Conservation (phyloP, 2,329 filamentous ascomycete species). For the Aspergillus transmontanensis region DNA sequence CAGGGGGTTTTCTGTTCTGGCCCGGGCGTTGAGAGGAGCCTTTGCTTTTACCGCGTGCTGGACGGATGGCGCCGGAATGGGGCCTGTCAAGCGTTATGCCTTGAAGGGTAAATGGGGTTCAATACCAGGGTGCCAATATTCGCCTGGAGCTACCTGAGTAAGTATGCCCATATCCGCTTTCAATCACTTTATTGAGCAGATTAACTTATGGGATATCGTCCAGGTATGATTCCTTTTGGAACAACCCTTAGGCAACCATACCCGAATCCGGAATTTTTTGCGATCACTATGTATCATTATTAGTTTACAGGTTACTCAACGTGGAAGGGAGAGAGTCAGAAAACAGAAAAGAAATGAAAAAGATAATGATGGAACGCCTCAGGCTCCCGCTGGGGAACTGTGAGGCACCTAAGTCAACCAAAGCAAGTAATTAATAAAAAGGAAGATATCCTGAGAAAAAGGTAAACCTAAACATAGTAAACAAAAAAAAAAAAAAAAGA, state of each 20-base stretch:
- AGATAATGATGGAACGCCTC: background rate
- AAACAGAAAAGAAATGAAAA: background rate
- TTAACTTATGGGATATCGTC: conserved; percentile 5
- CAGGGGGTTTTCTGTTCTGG: background rate
- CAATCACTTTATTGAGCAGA: background rate
- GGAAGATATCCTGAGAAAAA: too few species aligned
- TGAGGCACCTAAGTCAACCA: too few species aligned
- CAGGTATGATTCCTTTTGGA: conserved; percentile 1
- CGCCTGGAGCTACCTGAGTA: background rate
- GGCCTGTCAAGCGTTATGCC: background rate
- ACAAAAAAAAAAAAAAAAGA: too few species aligned
- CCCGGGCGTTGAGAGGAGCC: background rate
- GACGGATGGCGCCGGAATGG: conserved; percentile 16
- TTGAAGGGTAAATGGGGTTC: background rate
- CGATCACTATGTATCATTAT: background rate
- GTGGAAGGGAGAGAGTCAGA: background rate
- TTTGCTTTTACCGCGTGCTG: conserved; percentile 10
- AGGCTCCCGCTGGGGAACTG: background rate
- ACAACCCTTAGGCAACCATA: background rate
- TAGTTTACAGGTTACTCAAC: background rate
- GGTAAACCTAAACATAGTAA: background rate
- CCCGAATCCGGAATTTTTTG: background rate
- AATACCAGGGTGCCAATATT: background rate
- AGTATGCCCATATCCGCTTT: background rate
- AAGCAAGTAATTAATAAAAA: too few species aligned